Evolutionary conservation across 2,329 filamentous ascomycete species (phyloP), one percentile per base, ranked within the genome.

Genomic region (Aspergillus proliferans): DNA sequence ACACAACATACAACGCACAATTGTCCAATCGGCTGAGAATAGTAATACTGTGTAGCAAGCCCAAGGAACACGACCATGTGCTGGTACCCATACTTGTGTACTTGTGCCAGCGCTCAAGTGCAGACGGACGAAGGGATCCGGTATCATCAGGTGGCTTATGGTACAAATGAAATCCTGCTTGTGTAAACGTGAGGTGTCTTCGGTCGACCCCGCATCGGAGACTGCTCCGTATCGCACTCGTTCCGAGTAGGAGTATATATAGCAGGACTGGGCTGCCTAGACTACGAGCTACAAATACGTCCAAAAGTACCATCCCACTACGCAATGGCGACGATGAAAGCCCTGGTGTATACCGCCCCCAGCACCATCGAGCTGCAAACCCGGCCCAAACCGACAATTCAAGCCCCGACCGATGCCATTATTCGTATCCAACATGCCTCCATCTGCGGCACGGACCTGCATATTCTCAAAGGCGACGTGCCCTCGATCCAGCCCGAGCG

Each of bases 381-480:
- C 1, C 66, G 65, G 0, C 71, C 75, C 0, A 62, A 67, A 7
- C 77, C 76, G 3, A 59, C 55, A 15, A 55, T 79, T n/a, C 49
- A 60, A 15, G 54, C 58, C 1, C 66, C 74, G 2, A 73, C 71
- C 2, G 77, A 81, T 51, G 76, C 76, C n/a, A 68, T 81, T 26
- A 62, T 81, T 43, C 74, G 71, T 47, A 47, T 80, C 30, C 62
- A 66, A 5, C 70, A 77, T 46, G 72, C 74, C 0, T 77, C 76
- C 12, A 78, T 79, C 53, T 81, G 78, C 57, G 77, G 78, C 30
- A 76, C 75, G 0, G 79, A 82, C 57, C 62, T 82, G n/a, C 79
- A 83, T 56, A 81, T 82, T 51, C 63, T 72, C 49, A 74, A 77
- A 47, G 78, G 78, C 18, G 67, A 80, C 55, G 77, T 81, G 0